A percentile compares a stretch with the other conserved stretches of the same genome.
phyloP scores from a whole-genome alignment of 106 monocot species.

The Narthecium ossifragum region DNA sequence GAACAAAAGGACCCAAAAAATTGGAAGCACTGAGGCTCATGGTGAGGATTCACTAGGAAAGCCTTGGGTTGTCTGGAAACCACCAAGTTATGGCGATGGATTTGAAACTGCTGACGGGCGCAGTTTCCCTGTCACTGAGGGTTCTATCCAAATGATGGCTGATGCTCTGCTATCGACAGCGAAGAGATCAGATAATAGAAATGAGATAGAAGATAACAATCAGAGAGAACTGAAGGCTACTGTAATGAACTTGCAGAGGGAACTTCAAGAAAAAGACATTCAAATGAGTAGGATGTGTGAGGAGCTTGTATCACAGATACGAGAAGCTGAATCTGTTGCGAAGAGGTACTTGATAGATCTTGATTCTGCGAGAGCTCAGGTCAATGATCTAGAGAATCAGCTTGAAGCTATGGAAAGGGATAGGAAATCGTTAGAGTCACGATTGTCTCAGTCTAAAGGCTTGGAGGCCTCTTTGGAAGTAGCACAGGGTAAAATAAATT shows the following conservation, averaged over 20 bases:
- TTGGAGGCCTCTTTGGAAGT: conserved; percentile 44
- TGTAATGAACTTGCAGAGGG: conserved; percentile 59
- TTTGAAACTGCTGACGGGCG: conserved; percentile 14
- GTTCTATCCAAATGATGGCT: conserved; percentile 33
- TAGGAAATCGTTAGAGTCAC: conserved; percentile 30
- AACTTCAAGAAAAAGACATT: conserved; percentile 75
- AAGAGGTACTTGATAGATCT: conserved; percentile 43
- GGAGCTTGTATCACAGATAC: conserved; percentile 82
- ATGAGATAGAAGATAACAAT: conserved; percentile 24
- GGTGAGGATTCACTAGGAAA: conserved; percentile 5
- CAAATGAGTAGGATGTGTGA: conserved; percentile 45
- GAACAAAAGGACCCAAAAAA: conserved; percentile 25
- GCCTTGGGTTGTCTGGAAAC: conserved; percentile 1
- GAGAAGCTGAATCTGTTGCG: conserved; percentile 55
- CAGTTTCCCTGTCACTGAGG: conserved; percentile 20
- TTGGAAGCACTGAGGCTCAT: conserved; percentile 16
- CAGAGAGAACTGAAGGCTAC: conserved; percentile 46
- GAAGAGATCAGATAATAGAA: conserved; percentile 19
- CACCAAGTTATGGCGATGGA: conserved; percentile 10
- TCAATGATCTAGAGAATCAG: conserved; percentile 46
- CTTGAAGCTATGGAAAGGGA: conserved; percentile 36
- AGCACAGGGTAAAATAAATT: conserved; percentile 43
- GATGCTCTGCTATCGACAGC: conserved; percentile 40
- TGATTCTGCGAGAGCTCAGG: conserved; percentile 45
- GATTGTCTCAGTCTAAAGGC: conserved; percentile 36